A percentile compares a stretch with the other conserved stretches of the same genome.
Conservation (phyloP, 345 rosid genomes). For the Citrus glauca region DNA sequence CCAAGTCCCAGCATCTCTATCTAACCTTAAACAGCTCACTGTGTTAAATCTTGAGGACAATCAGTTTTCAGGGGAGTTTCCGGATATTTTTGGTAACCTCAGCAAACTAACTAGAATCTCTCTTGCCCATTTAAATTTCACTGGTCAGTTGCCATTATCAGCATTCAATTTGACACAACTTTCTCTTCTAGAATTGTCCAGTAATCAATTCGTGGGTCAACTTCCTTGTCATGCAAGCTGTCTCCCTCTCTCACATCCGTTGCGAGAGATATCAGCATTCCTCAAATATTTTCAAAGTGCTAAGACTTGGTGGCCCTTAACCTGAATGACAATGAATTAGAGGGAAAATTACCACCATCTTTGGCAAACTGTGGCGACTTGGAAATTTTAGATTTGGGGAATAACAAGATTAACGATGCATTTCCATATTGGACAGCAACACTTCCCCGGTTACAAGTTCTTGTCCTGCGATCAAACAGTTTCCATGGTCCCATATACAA, state of each 20-base stretch:
- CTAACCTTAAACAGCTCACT: not conserved
- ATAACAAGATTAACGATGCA: not conserved
- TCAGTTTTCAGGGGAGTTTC: not conserved
- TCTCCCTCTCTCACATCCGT: not conserved
- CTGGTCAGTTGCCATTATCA: slow-evolving; percentile 1
- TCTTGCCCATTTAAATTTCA: not conserved
- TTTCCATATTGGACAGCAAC: not conserved
- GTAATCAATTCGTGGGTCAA: slow-evolving; percentile 9
- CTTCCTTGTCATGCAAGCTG: not conserved
- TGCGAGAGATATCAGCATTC: too few species aligned
- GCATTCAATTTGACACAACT: slow-evolving; percentile 8
- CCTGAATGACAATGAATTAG: not conserved
- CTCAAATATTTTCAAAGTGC: slow-evolving; percentile 1
- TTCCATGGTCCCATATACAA: not conserved
- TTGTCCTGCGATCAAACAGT: not conserved
- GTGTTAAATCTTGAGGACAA: not conserved
- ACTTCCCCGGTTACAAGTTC: not conserved
- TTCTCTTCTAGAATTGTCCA: not conserved
- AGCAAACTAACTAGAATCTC: not conserved
- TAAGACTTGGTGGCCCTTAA: not conserved
- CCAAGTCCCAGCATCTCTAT: not conserved
- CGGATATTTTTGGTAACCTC: not conserved
- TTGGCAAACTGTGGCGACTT: not conserved
- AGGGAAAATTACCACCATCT: not conserved
- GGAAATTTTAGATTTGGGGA: not conserved